These are phyloP conservation scores for Collybia sp. DNA, from an alignment of 768 basidiomycete species.

Conservation along the genomic window DNA sequence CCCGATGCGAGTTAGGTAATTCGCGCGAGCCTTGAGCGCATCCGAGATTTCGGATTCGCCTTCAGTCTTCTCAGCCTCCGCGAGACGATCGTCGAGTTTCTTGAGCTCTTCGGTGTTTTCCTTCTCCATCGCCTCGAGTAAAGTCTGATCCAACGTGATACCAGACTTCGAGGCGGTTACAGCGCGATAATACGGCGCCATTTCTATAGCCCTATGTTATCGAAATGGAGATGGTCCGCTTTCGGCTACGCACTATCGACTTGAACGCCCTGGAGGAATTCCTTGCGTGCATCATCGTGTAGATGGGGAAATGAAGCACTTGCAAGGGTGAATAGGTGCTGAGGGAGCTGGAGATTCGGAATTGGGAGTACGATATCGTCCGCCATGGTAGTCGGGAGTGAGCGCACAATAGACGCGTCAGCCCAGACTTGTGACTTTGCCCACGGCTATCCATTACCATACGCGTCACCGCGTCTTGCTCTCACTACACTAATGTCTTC, in stretches of 20 bases:
- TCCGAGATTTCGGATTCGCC: conserved; percentile 95
- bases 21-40: conserved; percentile 77
- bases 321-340: conserved; percentile 73
- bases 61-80: conserved; percentile 85
- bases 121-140: conserved; percentile 58
- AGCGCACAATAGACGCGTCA: background rate
- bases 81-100: conserved; percentile 70
- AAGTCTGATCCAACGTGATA: conserved; percentile 42
- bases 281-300: conserved; percentile 60
- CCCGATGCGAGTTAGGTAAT: conserved; percentile 84
- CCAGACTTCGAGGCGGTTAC: conserved; percentile 45
- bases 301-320: conserved; percentile 54
- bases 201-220: conserved; percentile 46
- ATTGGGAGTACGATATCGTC: conserved; percentile 83
- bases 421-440: conserved; percentile 30
- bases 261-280: conserved; percentile 70
- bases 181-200: conserved; percentile 78
- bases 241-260: conserved; percentile 58
- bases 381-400: conserved; percentile 47
- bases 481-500: conserved; percentile 17
- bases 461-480: conserved; percentile 22
- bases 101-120: conserved; percentile 71
- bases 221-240: conserved; percentile 1
- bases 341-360: conserved; percentile 80
- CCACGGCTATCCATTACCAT: conserved; percentile 17